Evolutionary conservation across 2,329 filamentous ascomycete species (phyloP).

Genomic region (Didymella keratinophila): DNA sequence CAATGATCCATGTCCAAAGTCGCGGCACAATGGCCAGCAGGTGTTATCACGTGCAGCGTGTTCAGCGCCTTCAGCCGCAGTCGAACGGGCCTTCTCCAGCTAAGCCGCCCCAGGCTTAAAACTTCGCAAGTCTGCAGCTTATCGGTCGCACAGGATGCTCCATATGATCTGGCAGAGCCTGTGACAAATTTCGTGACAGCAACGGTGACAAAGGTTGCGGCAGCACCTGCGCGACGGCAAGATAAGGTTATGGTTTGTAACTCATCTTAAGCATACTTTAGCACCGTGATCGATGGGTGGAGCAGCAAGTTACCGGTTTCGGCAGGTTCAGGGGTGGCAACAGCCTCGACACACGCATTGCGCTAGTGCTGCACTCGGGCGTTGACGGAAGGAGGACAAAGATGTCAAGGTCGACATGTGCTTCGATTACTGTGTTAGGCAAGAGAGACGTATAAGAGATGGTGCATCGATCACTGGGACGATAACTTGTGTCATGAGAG

Average conservation of each 20-base stretch:
- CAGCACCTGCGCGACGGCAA: conserved; percentile 9
- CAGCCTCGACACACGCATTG: neutral
- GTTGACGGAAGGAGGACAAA: neutral
- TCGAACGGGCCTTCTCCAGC: neutral
- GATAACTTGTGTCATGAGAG: conserved; percentile 10
- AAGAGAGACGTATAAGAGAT: neutral
- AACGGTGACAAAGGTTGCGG: neutral
- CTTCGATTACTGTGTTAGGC: neutral
- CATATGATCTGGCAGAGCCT: too few relatives aligned
- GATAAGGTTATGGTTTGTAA: conserved; percentile 23
- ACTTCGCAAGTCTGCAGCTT: neutral
- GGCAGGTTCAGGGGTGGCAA: conserved; percentile 11
- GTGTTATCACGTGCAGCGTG: too few relatives aligned
- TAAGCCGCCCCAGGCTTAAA: neutral
- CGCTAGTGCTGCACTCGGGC: neutral
- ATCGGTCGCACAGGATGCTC: neutral
- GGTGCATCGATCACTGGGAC: neutral
- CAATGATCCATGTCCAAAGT: too few relatives aligned
- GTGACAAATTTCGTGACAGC: neutral
- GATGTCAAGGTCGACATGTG: too few relatives aligned
- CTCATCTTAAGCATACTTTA: conserved; percentile 21
- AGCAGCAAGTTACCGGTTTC: neutral
- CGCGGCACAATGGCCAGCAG: too few relatives aligned
- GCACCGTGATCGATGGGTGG: conserved; percentile 13
- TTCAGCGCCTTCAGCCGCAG: neutral